These are phyloP conservation scores for Dothideomycetidae sp. DNA, from an alignment of 2,329 filamentous ascomycete species.

Conservation along the genomic window DNA sequence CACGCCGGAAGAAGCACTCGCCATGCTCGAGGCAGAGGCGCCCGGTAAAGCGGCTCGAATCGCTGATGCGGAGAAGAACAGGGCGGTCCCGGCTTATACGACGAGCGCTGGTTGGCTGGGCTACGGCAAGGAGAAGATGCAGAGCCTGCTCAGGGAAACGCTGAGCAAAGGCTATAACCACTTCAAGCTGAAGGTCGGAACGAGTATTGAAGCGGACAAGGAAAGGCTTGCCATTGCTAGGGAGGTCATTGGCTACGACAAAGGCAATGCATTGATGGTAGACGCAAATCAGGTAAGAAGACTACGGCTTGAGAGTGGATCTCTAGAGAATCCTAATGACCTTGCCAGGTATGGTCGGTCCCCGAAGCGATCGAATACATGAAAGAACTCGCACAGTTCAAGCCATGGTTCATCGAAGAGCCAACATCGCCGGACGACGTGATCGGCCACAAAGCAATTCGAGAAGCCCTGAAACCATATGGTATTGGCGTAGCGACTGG, in stretches of 20 bases:
- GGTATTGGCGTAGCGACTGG: slow-evolving; percentile 78
- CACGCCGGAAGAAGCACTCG: slow-evolving; percentile 68
- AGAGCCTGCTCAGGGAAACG: slow-evolving; percentile 56
- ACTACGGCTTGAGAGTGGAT: neutral
- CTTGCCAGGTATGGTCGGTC: slow-evolving; percentile 57
- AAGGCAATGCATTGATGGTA: slow-evolving; percentile 76
- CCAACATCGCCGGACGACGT: slow-evolving; percentile 83
- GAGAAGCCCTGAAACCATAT: slow-evolving; percentile 60
- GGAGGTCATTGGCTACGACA: slow-evolving; percentile 67
- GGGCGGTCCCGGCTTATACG: slow-evolving; percentile 79
- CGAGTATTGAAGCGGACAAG: slow-evolving; percentile 55
- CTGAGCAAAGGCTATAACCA: slow-evolving; percentile 63
- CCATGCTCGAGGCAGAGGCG: slow-evolving; percentile 52
- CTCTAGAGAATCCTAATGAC: neutral
- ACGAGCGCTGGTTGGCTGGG: slow-evolving; percentile 87
- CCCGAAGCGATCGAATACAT: slow-evolving; percentile 81
- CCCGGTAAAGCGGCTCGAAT: slow-evolving; percentile 56
- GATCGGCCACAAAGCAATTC: slow-evolving; percentile 72
- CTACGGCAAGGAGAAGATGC: slow-evolving; percentile 80
- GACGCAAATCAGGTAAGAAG: slow-evolving; percentile 66
- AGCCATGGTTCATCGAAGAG: slow-evolving; percentile 91
- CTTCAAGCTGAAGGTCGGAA: slow-evolving; percentile 86
- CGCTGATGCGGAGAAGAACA: slow-evolving; percentile 55
- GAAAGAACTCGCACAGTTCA: slow-evolving; percentile 66
- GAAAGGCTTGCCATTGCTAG: slow-evolving; percentile 58